Evolutionary conservation across 306 rosid species (phyloP).

Genomic region (Prinsepia uniflora): DNA sequence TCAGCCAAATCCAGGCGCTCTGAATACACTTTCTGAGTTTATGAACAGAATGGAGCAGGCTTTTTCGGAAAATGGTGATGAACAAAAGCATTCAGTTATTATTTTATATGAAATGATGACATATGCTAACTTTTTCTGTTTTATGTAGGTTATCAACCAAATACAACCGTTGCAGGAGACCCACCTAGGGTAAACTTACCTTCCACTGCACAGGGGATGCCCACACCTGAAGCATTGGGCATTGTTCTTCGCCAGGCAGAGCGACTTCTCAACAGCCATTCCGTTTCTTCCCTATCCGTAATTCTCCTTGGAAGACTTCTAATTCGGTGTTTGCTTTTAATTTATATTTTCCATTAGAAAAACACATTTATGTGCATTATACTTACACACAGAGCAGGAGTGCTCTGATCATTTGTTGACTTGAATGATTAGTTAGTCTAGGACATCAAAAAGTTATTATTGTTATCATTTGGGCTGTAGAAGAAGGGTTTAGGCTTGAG

Average conservation of each 20-base stretch:
- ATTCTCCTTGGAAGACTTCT: constrained; percentile 14
- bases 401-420: background rate
- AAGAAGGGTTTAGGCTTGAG: background rate
- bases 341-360: background rate
- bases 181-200: constrained; percentile 61
- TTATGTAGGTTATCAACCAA: constrained; percentile 43
- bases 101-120: constrained; percentile 11
- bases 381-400: background rate
- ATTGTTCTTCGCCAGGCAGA: constrained; percentile 69
- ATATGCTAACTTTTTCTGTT: constrained; percentile 23
- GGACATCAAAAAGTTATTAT: background rate
- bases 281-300: constrained; percentile 86
- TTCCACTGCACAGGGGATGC: constrained; percentile 71
- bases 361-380: background rate
- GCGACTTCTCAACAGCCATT: constrained; percentile 59
- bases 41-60: constrained; percentile 75
- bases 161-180: constrained; percentile 41
- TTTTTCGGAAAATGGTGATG: constrained; percentile 60
- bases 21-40: constrained; percentile 77
- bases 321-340: constrained; percentile 14
- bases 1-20: constrained; percentile 88
- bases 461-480: background rate
- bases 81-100: constrained; percentile 3
- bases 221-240: constrained; percentile 76
- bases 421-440: background rate